Evolutionary conservation across 768 basidiomycete genomes (phyloP).

Genomic region (Pleurotus pulmonarius): DNA sequence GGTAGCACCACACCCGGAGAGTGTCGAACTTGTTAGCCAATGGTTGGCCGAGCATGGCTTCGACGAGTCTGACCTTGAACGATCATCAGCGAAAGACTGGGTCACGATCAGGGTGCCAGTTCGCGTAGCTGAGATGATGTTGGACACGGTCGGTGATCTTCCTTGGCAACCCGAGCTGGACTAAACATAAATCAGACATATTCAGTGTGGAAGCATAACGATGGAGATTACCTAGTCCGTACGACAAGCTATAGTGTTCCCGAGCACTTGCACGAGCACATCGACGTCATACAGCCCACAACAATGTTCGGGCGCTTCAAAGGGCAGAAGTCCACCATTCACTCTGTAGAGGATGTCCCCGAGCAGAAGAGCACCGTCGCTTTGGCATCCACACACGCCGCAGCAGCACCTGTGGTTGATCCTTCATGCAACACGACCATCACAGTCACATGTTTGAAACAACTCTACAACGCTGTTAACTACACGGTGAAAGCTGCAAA

Average conservation of each 20-base stretch:
- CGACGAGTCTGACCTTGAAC: slow-evolving; percentile 37
- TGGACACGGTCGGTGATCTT: slow-evolving; percentile 51
- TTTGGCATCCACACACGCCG: background rate
- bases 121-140: slow-evolving; percentile 59
- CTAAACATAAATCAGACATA: slow-evolving; percentile 43
- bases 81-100: slow-evolving; percentile 71
- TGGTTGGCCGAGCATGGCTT: slow-evolving; percentile 64
- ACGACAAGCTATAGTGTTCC: slow-evolving; percentile 73
- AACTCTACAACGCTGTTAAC: slow-evolving; percentile 51
- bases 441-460: slow-evolving; percentile 49
- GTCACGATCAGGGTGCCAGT: slow-evolving; percentile 57
- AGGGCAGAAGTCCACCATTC: slow-evolving; percentile 36
- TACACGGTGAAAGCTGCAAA: slow-evolving; percentile 37
- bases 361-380: slow-evolving; percentile 10
- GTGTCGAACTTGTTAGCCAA: slow-evolving; percentile 48
- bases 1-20: slow-evolving; percentile 53
- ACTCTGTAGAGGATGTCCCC: slow-evolving; percentile 33
- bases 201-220: slow-evolving; percentile 53
- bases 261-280: slow-evolving; percentile 48
- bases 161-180: background rate
- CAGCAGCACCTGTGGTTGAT: slow-evolving; percentile 37
- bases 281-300: slow-evolving; percentile 71
- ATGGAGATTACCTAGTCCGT: slow-evolving; percentile 54
- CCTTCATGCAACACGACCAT: slow-evolving; percentile 45
- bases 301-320: slow-evolving; percentile 58